Percentiles rank a stretch among this genome's conserved stretches.
These are phyloP conservation scores for Madurella mycetomatis DNA, from an alignment of 2,329 filamentous ascomycete genomes.

Conservation along the genomic window DNA sequence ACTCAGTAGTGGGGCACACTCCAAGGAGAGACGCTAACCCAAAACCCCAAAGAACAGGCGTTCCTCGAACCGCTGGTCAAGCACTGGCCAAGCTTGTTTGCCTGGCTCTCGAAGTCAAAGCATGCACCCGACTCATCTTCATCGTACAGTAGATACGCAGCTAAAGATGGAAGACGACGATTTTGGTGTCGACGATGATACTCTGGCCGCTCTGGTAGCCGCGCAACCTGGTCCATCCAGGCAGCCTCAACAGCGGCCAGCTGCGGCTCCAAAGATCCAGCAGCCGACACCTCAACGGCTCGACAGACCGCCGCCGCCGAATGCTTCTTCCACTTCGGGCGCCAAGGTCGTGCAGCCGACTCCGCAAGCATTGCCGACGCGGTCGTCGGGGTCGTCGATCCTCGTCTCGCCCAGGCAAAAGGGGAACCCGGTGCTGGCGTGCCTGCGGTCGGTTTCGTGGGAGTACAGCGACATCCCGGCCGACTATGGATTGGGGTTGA, in stretches of 20 bases:
- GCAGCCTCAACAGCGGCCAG: constrained; percentile 26
- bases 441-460: constrained; percentile 80
- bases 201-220: constrained; percentile 52
- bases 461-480: constrained; percentile 96
- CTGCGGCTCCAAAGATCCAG: constrained; percentile 40
- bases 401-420: constrained; percentile 89
- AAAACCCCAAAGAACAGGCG: no score
- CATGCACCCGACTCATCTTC: background rate
- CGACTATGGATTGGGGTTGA: constrained; percentile 83
- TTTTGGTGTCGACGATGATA: constrained; percentile 53
- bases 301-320: constrained; percentile 45
- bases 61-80: background rate
- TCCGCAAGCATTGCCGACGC: constrained; percentile 73
- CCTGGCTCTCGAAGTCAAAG: background rate
- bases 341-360: constrained; percentile 76
- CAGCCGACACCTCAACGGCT: constrained; percentile 53
- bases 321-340: constrained; percentile 31
- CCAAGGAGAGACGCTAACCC: no score
- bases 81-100: no score
- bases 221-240: constrained; percentile 33
- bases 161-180: constrained; percentile 48
- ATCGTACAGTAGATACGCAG: background rate
- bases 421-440: constrained; percentile 85
- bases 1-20: no score
- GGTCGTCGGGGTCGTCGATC: constrained; percentile 66